Evolutionary conservation across 2,329 filamentous ascomycete genomes (phyloP).

Genomic region (Fusarium denticulatum): DNA sequence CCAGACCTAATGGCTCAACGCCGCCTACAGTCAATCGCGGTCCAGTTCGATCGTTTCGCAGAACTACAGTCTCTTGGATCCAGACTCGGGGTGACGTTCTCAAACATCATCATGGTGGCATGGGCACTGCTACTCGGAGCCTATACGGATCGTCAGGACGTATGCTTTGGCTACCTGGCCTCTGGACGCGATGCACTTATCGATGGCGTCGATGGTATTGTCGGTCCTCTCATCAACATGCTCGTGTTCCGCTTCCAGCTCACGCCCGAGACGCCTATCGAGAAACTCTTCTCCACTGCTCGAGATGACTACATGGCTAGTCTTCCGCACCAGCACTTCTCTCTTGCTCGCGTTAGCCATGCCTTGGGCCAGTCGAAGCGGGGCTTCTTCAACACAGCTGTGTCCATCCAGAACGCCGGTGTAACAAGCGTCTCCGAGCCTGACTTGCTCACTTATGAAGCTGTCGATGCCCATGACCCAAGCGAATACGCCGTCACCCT

Average conservation of each 20-base stretch:
- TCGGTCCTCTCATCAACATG: conserved; percentile 56
- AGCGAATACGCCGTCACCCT: conserved; percentile 48
- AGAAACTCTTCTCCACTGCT: conserved; percentile 50
- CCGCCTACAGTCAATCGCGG: not conserved
- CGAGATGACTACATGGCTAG: conserved; percentile 23
- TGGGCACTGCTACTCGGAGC: conserved; percentile 62
- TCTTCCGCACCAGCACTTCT: conserved; percentile 61
- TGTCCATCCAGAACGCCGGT: conserved; percentile 46
- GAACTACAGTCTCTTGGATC: conserved; percentile 10
- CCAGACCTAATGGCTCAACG: not conserved
- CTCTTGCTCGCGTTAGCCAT: conserved; percentile 56
- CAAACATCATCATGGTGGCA: conserved; percentile 60
- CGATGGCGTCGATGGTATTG: conserved; percentile 22
- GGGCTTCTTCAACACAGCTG: conserved; percentile 48
- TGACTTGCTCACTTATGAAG: conserved; percentile 12
- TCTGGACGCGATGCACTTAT: conserved; percentile 36
- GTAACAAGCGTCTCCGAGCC: not conserved
- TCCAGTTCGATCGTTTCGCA: conserved; percentile 11
- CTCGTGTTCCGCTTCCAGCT: conserved; percentile 60
- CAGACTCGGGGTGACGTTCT: conserved; percentile 54
- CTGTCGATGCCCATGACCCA: conserved; percentile 36
- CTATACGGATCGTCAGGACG: conserved; percentile 58
- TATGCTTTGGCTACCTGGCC: conserved; percentile 58
- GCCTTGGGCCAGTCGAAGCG: conserved; percentile 36
- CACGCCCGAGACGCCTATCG: conserved; percentile 26